Conservation (phyloP, 2,329 filamentous ascomycete genomes). For the Colletotrichum australisinense region DNA sequence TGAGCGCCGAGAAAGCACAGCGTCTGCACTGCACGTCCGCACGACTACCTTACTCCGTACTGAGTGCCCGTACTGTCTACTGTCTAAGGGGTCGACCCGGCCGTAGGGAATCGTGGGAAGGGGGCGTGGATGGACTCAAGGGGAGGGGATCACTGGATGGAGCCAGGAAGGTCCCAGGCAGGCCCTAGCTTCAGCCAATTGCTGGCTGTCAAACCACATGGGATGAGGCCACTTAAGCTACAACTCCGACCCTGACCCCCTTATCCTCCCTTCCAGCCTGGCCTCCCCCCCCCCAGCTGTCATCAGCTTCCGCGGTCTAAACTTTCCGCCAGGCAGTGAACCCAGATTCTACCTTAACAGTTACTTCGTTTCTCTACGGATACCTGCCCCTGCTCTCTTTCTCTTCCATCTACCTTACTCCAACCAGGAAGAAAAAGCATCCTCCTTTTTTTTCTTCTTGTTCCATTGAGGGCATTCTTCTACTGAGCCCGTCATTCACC, state of each 20-base stretch:
- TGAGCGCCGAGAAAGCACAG: background rate
- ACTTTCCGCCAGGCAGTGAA: constrained; percentile 25
- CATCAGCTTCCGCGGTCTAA: constrained; percentile 34
- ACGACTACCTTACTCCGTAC: background rate
- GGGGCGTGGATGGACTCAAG: constrained; percentile 12
- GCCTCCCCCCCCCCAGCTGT: constrained; percentile 29
- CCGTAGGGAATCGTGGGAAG: constrained; percentile 21
- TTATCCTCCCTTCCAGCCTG: constrained; percentile 36
- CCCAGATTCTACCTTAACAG: constrained; percentile 13
- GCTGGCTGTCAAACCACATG: constrained; percentile 33
- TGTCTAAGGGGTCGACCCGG: background rate
- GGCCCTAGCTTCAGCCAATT: constrained; percentile 32
- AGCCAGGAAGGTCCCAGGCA: constrained; percentile 12
- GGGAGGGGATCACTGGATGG: constrained; percentile 15
- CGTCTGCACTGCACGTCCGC: background rate
- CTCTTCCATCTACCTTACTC: constrained; percentile 24
- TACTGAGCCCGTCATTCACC: constrained; percentile 37
- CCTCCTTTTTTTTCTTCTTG: constrained; percentile 9
- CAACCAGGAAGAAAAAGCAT: constrained; percentile 15
- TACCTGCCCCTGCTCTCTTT: constrained; percentile 33
- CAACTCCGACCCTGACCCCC: constrained; percentile 42
- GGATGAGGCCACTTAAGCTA: constrained; percentile 54
- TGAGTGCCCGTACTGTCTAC: background rate
- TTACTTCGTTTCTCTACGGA: constrained; percentile 12
- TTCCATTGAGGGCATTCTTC: constrained; percentile 18